Percentiles rank a stretch among this genome's conserved stretches.
These are phyloP conservation scores for Zygosaccharomyces gambellarensis DNA, from an alignment of 805 yeast genomes.

Conservation along the genomic window DNA sequence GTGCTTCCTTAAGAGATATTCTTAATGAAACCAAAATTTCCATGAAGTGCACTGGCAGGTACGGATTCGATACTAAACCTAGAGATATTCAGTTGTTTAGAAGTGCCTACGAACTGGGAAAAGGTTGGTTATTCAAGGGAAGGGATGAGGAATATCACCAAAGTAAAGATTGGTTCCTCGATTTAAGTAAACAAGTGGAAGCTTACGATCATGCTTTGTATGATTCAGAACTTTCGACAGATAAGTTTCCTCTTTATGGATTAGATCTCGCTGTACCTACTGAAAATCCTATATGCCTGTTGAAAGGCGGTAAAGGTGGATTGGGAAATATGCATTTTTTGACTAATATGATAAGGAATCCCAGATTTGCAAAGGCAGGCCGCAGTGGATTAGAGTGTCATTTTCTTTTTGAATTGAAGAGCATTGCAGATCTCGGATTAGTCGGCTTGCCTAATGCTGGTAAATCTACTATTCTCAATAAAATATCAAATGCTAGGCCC, in stretches of 20 bases:
- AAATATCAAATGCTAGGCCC: constrained; percentile 86
- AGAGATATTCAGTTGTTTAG: constrained; percentile 57
- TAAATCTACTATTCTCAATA: constrained; percentile 79
- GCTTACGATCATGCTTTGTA: constrained; percentile 57
- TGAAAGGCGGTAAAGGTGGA: constrained; percentile 91
- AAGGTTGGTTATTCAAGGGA: constrained; percentile 87
- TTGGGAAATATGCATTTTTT: constrained; percentile 94
- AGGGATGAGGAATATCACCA: constrained; percentile 66
- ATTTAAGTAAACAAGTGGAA: constrained; percentile 58
- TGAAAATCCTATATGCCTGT: constrained; percentile 58
- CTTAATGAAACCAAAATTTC: constrained; percentile 20
- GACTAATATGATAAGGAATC: constrained; percentile 79
- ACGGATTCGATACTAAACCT: constrained; percentile 34
- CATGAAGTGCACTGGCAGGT: constrained; percentile 36
- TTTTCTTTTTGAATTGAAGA: constrained; percentile 77
- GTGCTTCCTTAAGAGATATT: constrained; percentile 24
- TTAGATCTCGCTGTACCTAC: constrained; percentile 63
- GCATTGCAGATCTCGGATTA: constrained; percentile 87
- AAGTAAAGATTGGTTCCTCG: constrained; percentile 59
- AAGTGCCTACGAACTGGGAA: constrained; percentile 58
- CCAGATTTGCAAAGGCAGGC: constrained; percentile 81
- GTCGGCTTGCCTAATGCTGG: constrained; percentile 98
- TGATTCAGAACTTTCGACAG: constrained; percentile 54
- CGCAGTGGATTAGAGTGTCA: constrained; percentile 59
- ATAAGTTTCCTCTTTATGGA: constrained; percentile 77